A percentile compares a stretch with the other conserved stretches of the same genome.
Conservation (phyloP, 2,329 filamentous ascomycete species). For the Aspergillus sojae region DNA sequence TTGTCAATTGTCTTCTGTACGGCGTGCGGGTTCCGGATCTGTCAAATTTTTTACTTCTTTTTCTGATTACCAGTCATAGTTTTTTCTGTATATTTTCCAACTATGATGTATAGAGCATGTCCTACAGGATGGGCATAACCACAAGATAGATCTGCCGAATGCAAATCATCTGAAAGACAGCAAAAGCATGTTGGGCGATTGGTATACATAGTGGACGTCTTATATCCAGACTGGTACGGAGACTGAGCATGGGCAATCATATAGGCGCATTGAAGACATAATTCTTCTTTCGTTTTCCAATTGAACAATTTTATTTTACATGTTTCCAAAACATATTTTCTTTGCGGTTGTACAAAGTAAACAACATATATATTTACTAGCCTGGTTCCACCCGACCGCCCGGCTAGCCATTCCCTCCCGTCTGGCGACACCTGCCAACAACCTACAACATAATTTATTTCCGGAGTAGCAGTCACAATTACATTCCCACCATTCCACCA, state of each 20-base stretch:
- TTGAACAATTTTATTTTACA: too few species aligned
- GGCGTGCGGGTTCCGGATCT: constrained; percentile 24
- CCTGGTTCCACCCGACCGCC: constrained; percentile 2
- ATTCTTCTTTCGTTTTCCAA: background rate
- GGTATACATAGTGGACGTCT: background rate
- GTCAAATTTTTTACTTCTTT: constrained; percentile 9
- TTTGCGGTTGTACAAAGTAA: background rate
- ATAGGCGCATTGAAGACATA: background rate
- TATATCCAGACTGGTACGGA: background rate
- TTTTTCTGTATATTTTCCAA: constrained; percentile 17
- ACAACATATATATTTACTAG: background rate
- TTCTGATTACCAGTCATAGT: constrained; percentile 9
- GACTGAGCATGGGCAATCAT: background rate
- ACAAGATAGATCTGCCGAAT: constrained; percentile 11
- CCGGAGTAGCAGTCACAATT: background rate
- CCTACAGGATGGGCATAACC: constrained; percentile 7
- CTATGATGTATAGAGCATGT: constrained; percentile 20
- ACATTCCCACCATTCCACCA: background rate
- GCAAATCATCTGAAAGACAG: background rate
- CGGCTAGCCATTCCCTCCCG: constrained; percentile 12
- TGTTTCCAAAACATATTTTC: background rate
- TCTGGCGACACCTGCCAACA: constrained; percentile 8
- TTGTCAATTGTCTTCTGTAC: constrained; percentile 8
- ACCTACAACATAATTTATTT: background rate
- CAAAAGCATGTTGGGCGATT: background rate